phyloP scores from a whole-genome alignment of 164 flowering plant species.

The Brasenia schreberi region DNA sequence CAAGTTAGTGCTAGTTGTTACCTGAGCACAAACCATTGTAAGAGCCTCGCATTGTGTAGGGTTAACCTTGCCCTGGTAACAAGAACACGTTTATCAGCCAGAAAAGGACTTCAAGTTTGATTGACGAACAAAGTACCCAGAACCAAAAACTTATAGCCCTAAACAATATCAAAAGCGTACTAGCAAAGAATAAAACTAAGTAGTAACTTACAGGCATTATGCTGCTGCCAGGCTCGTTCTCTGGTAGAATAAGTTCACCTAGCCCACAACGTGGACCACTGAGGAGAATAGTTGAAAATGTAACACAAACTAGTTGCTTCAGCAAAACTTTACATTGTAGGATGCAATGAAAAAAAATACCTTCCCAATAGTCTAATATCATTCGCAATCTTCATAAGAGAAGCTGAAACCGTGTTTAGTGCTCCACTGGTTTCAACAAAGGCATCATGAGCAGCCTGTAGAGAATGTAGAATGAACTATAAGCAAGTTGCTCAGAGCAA shows the following conservation, averaged over 20 bases:
- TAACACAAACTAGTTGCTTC: neutral
- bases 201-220: conserved; percentile 80
- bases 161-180: no score
- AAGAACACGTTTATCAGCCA: neutral
- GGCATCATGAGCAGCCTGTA: conserved; percentile 97
- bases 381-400: conserved; percentile 93
- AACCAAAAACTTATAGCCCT: no score
- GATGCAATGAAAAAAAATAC: conserved; percentile 14
- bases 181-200: neutral
- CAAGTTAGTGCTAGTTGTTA: conserved; percentile 12
- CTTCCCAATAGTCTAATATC: conserved; percentile 92
- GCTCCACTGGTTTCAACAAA: conserved; percentile 97
- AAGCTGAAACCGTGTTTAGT: conserved; percentile 75
- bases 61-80: conserved; percentile 89
- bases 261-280: conserved; percentile 99
- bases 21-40: conserved; percentile 99
- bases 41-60: conserved; percentile 99
- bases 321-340: neutral
- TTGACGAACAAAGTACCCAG: no score
- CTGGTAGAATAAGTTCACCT: conserved; percentile 97
- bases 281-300: conserved; percentile 4
- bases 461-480: neutral
- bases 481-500: neutral
- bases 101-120: neutral
- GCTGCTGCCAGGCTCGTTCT: conserved; percentile 99